phyloP scores from a whole-genome alignment of 2,329 filamentous ascomycete genomes.

The Pseudocercospora pini-densiflorae region DNA sequence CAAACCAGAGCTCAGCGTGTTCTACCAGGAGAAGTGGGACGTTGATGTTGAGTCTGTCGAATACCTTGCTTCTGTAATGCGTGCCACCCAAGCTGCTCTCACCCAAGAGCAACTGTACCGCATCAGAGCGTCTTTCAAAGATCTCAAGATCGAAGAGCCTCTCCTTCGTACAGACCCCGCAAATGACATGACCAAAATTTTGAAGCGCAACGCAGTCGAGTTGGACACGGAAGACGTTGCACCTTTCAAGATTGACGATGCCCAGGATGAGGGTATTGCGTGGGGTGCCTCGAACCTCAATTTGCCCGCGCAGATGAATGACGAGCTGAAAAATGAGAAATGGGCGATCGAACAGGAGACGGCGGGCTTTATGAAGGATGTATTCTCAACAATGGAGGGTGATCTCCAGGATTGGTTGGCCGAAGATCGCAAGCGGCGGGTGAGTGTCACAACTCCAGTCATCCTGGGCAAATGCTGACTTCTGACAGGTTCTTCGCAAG shows the following conservation, averaged over 20 bases:
- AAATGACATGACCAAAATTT: constrained; percentile 49
- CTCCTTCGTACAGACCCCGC: constrained; percentile 52
- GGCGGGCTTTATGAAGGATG: constrained; percentile 43
- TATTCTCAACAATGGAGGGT: constrained; percentile 31
- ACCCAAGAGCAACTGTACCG: constrained; percentile 13
- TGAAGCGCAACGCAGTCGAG: constrained; percentile 30
- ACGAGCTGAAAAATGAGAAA: constrained; percentile 41
- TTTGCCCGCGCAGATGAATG: constrained; percentile 22
- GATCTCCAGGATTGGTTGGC: constrained; percentile 22
- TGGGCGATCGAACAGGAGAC: constrained; percentile 43
- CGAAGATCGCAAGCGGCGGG: constrained; percentile 36
- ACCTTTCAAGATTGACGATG: constrained; percentile 43
- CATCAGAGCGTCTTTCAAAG: constrained; percentile 5
- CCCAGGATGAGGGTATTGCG: constrained; percentile 49
- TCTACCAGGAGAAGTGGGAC: constrained; percentile 32
- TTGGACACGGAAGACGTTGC: constrained; percentile 21
- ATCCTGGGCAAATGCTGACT: constrained; percentile 25
- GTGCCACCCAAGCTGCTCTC: constrained; percentile 7
- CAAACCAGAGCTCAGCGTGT: not conserved
- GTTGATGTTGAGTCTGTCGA: constrained; percentile 33
- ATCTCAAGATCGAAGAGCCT: constrained; percentile 52
- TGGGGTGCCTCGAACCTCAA: constrained; percentile 42
- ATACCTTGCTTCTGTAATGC: constrained; percentile 31
- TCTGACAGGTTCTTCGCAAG: constrained; percentile 37
- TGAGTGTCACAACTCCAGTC: not conserved